Percentiles rank a stretch among this genome's conserved stretches.
Conservation (phyloP, 2,329 filamentous ascomycete species). For the Penicillium janthinellum region DNA sequence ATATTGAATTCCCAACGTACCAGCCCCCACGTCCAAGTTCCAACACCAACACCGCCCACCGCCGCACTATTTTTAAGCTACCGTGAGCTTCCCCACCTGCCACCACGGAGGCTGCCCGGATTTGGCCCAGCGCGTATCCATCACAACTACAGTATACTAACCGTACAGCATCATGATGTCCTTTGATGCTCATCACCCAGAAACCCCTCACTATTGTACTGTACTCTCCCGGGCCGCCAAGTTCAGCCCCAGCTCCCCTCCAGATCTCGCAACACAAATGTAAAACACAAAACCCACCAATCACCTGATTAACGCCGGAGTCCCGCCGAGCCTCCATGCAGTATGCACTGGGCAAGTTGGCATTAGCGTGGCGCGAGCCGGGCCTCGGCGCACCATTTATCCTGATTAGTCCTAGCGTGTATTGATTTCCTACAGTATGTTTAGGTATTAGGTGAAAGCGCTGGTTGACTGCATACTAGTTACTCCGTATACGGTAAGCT, state of each 20-base stretch:
- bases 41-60: not conserved
- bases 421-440: not conserved
- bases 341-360: not conserved
- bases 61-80: not conserved
- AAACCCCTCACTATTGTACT: too few species aligned
- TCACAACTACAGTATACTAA: too few species aligned
- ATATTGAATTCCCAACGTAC: not conserved
- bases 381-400: not conserved
- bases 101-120: not conserved
- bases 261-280: not conserved
- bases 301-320: not conserved
- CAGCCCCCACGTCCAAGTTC: not conserved
- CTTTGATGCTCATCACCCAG: too few species aligned
- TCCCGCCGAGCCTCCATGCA: conserved; percentile 1
- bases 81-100: not conserved
- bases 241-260: not conserved
- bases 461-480: not conserved
- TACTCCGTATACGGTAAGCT: too few species aligned
- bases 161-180: too few species aligned
- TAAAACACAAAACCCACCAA: too few species aligned
- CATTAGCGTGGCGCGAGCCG: not conserved
- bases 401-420: not conserved
- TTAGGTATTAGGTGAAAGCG: too few species aligned
- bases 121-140: not conserved
- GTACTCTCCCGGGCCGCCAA: too few species aligned